Evolutionary conservation across 2,329 filamentous ascomycete species (phyloP), one percentile per base, ranked within the genome.

Genomic region (Colletotrichum ledebouriae): DNA sequence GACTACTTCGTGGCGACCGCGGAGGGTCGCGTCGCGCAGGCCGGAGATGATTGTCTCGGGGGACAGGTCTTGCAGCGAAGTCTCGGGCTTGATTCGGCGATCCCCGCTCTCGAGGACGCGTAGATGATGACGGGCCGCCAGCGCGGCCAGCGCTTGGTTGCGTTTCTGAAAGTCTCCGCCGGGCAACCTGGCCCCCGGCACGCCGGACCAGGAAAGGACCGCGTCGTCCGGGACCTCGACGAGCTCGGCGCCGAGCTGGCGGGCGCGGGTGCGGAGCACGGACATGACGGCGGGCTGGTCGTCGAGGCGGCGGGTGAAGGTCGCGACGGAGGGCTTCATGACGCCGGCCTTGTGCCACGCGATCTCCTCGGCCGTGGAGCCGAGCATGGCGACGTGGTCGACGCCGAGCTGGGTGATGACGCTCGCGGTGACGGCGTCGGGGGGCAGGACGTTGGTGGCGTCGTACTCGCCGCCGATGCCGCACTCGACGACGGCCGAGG

Each of bases 321-420:
- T 87, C 17, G 85, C 82, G 10, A 82, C 82, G 1, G 85, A 87
- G 0, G 75, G 63, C 78, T 92, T 92, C 81, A 92, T 88, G 65
- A 93, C 90, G 1, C 90, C 91, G 1, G 89, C 87, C 78, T 93
- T 93, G 78, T 93, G 89, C 90, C 90, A 92, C 0, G 90, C 89
- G 70, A 93, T 92, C 76, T 88, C 83, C 37, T 86, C 87, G 11
- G 92, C 79, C 0, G 88, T 90, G 17, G 84, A 78, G 4, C 91
- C 91, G 1, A 93, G 82, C 20, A 85, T 83, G 59, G 83, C 84
- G 41, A 91, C 84, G 73, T 93, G 91, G 73, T 93, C 91, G 70
- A 93, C 88, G 4, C 89, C 90, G 10, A 93, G 80, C n/a, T 86
- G 86, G 52, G 86, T 89, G 63, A 93, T 88, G 1, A 86, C 90